Evolutionary conservation across 306 rosid species (phyloP).

Genomic region (Begonia masoniana): DNA sequence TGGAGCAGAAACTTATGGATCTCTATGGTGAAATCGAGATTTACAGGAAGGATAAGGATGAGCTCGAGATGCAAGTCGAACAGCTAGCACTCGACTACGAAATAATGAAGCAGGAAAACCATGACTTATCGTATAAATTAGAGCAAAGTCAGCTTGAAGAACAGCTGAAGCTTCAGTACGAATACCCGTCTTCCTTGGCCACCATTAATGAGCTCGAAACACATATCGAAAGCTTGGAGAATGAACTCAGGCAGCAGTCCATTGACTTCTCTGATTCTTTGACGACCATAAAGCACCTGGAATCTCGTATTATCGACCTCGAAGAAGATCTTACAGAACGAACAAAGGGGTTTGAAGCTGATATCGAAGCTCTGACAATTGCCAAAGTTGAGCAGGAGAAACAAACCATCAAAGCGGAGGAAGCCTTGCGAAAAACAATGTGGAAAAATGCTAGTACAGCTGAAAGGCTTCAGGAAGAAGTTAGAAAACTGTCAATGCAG

Average conservation of each 20-base stretch:
- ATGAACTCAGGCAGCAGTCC: slow-evolving; percentile 57
- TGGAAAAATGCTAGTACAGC: slow-evolving; percentile 63
- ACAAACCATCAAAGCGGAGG: slow-evolving; percentile 87
- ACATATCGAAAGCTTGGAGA: slow-evolving; percentile 53
- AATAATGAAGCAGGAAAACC: slow-evolving; percentile 91
- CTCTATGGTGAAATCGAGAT: slow-evolving; percentile 69
- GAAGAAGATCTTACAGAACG: slow-evolving; percentile 72
- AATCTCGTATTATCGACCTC: slow-evolving; percentile 43
- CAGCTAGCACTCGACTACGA: slow-evolving; percentile 95
- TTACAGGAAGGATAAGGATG: slow-evolving; percentile 77
- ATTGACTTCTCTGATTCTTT: slow-evolving; percentile 48
- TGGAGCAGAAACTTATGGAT: slow-evolving; percentile 61
- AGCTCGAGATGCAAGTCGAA: slow-evolving; percentile 84
- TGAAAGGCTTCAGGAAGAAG: slow-evolving; percentile 87
- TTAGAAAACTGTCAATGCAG: slow-evolving; percentile 58
- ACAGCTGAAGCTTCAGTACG: slow-evolving; percentile 65
- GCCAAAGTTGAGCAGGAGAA: slow-evolving; percentile 83
- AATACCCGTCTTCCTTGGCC: slow-evolving; percentile 46
- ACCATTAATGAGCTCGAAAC: slow-evolving; percentile 41
- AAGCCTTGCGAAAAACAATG: slow-evolving; percentile 55
- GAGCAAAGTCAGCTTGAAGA: slow-evolving; percentile 84
- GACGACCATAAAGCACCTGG: slow-evolving; percentile 49
- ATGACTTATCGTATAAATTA: slow-evolving; percentile 44
- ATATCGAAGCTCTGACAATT: slow-evolving; percentile 46
- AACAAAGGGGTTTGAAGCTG: slow-evolving; percentile 33